phyloP scores from a whole-genome alignment of 108 stramenopile species.

The Pseudonitzschia multistriata region DNA sequence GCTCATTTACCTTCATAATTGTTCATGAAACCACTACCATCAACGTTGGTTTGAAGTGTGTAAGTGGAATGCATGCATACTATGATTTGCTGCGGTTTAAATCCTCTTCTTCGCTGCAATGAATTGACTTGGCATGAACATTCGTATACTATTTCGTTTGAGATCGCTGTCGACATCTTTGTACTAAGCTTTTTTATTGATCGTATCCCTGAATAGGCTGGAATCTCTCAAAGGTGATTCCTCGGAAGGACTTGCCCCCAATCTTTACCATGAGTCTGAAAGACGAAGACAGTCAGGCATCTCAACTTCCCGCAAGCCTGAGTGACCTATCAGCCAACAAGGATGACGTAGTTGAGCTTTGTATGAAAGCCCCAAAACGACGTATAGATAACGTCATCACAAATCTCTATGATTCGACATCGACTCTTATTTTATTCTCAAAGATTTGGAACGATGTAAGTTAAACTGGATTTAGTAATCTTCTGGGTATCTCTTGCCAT shows the following conservation, averaged over 20 bases:
- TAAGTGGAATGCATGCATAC: too few species aligned
- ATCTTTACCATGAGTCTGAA: slow-evolving; percentile 99
- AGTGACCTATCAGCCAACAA: slow-evolving; percentile 83
- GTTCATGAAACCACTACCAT: too few species aligned
- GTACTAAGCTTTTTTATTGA: background rate
- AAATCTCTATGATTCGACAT: slow-evolving; percentile 90
- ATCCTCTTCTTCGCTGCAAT: too few species aligned
- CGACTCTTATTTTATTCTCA: slow-evolving; percentile 68
- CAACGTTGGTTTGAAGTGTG: too few species aligned
- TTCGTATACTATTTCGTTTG: background rate
- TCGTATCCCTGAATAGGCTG: slow-evolving; percentile 53
- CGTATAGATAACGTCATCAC: slow-evolving; percentile 98
- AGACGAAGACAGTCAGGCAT: slow-evolving; percentile 20
- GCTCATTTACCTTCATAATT: too few species aligned
- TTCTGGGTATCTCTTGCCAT: background rate
- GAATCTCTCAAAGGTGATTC: slow-evolving; percentile 96
- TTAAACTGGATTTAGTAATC: too few species aligned
- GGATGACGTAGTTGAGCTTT: slow-evolving; percentile 90
- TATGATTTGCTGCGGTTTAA: too few species aligned
- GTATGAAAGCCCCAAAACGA: slow-evolving; percentile 91
- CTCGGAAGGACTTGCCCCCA: slow-evolving; percentile 94
- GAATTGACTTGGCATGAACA: too few species aligned
- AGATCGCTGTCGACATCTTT: too few species aligned
- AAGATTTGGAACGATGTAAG: slow-evolving; percentile 36
- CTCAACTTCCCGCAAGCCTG: slow-evolving; percentile 42